Percentiles rank a stretch among this genome's conserved stretches.
phyloP scores from a whole-genome alignment of 257 asterid species.

The Solanum sitiens region DNA sequence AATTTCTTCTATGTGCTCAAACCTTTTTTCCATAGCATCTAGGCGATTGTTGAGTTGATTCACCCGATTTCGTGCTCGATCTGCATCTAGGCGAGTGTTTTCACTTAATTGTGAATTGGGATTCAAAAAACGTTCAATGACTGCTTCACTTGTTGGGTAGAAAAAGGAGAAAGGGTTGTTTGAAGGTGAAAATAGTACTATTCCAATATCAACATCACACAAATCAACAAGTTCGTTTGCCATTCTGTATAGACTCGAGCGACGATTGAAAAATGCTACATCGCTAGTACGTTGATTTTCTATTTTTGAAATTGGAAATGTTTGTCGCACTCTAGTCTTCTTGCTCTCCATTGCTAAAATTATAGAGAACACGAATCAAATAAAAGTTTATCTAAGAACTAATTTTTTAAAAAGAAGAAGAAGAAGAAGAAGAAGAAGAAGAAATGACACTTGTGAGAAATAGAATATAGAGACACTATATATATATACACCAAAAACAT shows the following conservation, averaged over 20 bases:
- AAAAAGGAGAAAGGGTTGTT: conserved; percentile 12
- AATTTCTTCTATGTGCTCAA: background rate
- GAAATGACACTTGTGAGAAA: background rate
- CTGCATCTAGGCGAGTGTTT: background rate
- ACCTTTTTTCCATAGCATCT: background rate
- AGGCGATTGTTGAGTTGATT: background rate
- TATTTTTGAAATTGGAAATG: conserved; percentile 9
- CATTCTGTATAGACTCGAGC: conserved; percentile 10
- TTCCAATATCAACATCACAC: too few species aligned
- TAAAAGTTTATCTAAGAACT: background rate
- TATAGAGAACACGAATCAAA: background rate
- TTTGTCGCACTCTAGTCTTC: conserved; percentile 19
- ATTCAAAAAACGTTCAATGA: background rate
- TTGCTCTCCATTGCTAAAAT: background rate
- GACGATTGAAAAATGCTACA: conserved; percentile 23
- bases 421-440: too few species aligned
- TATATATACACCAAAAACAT: background rate
- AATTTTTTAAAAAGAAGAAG: too few species aligned
- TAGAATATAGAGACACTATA: too few species aligned
- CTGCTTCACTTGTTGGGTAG: conserved; percentile 19
- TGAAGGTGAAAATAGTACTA: too few species aligned
- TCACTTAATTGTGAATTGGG: background rate
- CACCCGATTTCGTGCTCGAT: background rate
- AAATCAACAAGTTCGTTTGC: too few species aligned
- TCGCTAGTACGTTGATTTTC: conserved; percentile 2